Conservation (phyloP, 306 rosid genomes). For the Trichosanthes truncata region DNA sequence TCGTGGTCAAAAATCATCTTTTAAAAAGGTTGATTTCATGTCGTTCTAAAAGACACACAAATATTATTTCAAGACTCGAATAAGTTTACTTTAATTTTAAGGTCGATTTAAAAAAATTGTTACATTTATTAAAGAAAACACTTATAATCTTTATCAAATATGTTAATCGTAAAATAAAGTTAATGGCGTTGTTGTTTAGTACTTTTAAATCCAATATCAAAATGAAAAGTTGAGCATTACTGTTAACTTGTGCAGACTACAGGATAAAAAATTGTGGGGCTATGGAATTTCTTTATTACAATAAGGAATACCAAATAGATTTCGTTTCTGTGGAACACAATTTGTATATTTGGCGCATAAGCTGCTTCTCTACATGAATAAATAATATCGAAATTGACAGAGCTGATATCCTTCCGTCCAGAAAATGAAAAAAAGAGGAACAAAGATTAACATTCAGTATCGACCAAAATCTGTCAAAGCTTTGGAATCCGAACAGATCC, state of each 20-base stretch:
- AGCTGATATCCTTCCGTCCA: background rate
- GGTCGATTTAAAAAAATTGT: background rate
- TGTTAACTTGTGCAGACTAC: background rate
- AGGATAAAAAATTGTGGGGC: background rate
- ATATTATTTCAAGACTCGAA: too few relatives aligned
- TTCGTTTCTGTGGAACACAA: background rate
- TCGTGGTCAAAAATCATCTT: background rate
- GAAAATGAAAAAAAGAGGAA: background rate
- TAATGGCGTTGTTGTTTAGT: background rate
- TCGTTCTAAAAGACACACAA: background rate
- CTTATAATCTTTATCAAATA: background rate
- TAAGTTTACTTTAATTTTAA: too few relatives aligned
- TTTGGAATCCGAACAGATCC: background rate
- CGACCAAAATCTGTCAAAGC: background rate
- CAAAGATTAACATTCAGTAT: background rate
- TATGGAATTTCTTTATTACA: background rate
- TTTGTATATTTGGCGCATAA: constrained; percentile 3
- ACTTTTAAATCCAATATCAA: background rate
- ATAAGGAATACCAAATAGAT: background rate
- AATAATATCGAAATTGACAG: background rate
- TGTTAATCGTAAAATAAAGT: background rate
- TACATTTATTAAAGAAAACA: background rate
- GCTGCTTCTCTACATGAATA: constrained; percentile 4
- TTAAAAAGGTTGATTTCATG: background rate
- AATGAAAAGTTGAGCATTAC: background rate